phyloP scores from a whole-genome alignment of 2,329 filamentous ascomycete species.

The Teratosphaeria destructans region DNA sequence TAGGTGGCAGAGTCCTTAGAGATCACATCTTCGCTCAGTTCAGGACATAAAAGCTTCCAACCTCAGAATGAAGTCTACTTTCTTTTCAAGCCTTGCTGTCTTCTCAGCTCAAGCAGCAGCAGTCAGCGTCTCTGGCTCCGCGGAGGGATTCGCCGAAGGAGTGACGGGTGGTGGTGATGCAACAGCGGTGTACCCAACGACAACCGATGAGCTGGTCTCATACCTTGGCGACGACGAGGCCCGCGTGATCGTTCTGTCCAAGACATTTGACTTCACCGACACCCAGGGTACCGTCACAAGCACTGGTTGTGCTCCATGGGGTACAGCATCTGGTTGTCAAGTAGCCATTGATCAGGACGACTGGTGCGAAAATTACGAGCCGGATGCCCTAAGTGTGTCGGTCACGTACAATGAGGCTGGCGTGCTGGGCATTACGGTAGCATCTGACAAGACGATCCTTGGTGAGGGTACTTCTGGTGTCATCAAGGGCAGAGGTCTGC shows the following conservation, averaged over 20 bases:
- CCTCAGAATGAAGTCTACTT: neutral
- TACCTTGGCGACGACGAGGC: conserved; percentile 47
- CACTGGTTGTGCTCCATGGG: conserved; percentile 46
- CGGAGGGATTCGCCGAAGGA: conserved; percentile 42
- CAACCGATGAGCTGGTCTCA: conserved; percentile 45
- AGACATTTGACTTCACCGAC: conserved; percentile 44
- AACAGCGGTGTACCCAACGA: conserved; percentile 20
- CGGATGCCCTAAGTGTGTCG: conserved; percentile 10
- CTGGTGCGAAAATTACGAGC: conserved; percentile 45
- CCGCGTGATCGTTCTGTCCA: conserved; percentile 49
- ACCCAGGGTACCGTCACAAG: conserved; percentile 44
- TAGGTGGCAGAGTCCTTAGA: neutral
- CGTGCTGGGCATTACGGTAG: conserved; percentile 33
- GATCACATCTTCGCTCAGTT: neutral
- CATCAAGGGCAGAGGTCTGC: conserved; percentile 34
- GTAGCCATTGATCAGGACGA: conserved; percentile 49
- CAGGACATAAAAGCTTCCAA: neutral
- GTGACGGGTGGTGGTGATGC: conserved; percentile 52
- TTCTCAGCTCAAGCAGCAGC: conserved; percentile 1
- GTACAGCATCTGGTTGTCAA: conserved; percentile 45
- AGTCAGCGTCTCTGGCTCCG: conserved; percentile 18
- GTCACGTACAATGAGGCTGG: conserved; percentile 45
- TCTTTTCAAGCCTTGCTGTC: neutral
- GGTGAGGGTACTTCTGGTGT: conserved; percentile 30
- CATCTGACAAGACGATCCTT: conserved; percentile 33